Percentiles rank a stretch among this genome's conserved stretches.
phyloP scores from a whole-genome alignment of 1,284 basidiomycete genomes.

The Vanrija sp. region DNA sequence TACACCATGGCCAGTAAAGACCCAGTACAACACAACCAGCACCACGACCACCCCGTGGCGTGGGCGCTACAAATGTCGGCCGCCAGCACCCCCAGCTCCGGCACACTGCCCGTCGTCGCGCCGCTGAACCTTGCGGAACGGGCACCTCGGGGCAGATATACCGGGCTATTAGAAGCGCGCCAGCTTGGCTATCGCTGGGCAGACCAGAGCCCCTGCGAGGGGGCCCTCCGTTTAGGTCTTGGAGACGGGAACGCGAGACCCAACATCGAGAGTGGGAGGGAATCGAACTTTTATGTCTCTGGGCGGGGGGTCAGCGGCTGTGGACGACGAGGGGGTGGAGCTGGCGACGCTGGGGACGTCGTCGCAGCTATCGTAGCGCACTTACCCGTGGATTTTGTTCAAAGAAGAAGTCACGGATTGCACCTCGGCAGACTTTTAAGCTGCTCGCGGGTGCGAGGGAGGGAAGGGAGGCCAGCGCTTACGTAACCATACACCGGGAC shows the following conservation, averaged over 20 bases:
- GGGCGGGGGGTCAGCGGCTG: background rate
- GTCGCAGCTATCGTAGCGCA: background rate
- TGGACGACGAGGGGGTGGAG: background rate
- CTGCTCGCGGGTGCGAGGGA: no score
- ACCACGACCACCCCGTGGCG: no score
- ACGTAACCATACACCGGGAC: no score
- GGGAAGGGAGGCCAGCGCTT: no score
- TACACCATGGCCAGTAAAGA: no score
- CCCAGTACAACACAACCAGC: no score
- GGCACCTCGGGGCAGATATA: constrained; percentile 16
- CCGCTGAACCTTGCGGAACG: constrained; percentile 12
- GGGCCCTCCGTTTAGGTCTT: constrained; percentile 27
- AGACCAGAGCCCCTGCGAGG: constrained; percentile 3
- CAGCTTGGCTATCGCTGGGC: constrained; percentile 38
- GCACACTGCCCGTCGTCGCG: constrained; percentile 21
- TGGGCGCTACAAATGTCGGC: constrained; percentile 21
- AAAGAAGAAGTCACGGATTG: background rate
- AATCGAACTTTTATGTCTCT: constrained; percentile 50
- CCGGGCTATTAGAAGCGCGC: constrained; percentile 7
- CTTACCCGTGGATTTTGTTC: constrained; percentile 6
- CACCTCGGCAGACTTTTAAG: background rate
- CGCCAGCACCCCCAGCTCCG: constrained; percentile 17
- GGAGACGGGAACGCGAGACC: constrained; percentile 50
- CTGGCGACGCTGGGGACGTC: background rate
- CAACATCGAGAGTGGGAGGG: constrained; percentile 40